Conservation (phyloP, 2,329 filamentous ascomycete species). For the Proliferodiscus dingleyae region DNA sequence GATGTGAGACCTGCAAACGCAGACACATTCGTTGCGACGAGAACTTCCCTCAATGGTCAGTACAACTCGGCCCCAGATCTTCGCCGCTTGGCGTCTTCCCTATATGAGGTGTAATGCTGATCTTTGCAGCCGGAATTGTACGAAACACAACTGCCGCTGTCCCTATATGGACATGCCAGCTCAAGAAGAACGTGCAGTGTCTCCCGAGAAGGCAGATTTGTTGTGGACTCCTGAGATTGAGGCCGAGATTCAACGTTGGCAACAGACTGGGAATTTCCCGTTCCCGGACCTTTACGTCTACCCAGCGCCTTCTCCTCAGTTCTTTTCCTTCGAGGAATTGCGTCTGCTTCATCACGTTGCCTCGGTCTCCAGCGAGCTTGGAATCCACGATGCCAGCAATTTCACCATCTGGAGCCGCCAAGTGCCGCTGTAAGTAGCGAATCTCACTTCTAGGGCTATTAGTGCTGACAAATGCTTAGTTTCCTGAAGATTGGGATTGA, state of each 20-base stretch:
- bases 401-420: conserved; percentile 91
- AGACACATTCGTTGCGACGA: conserved; percentile 98
- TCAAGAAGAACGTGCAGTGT: conserved; percentile 57
- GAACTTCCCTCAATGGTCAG: conserved; percentile 93
- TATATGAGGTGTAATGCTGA: background rate
- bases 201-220: conserved; percentile 62
- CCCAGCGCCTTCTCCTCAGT: conserved; percentile 66
- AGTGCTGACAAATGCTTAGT: conserved; percentile 41
- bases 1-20: conserved; percentile 96
- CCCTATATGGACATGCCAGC: conserved; percentile 89
- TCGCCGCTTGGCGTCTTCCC: conserved; percentile 2
- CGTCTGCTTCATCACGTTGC: conserved; percentile 88
- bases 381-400: conserved; percentile 68
- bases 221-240: conserved; percentile 87
- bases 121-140: conserved; percentile 81
- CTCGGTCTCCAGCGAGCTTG: conserved; percentile 78
- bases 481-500: conserved; percentile 78
- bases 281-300: conserved; percentile 77
- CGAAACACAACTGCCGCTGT: conserved; percentile 97
- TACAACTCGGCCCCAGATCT: too few relatives aligned
- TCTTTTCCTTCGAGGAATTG: conserved; percentile 72
- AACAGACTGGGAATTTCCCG: conserved; percentile 76
- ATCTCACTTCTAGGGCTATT: conserved; percentile 7
- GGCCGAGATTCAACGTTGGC: conserved; percentile 75
- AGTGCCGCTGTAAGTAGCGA: conserved; percentile 73